These are phyloP conservation scores for Talaromyces atroroseus DNA, from an alignment of 2,329 filamentous ascomycete genomes.

Conservation along the genomic window DNA sequence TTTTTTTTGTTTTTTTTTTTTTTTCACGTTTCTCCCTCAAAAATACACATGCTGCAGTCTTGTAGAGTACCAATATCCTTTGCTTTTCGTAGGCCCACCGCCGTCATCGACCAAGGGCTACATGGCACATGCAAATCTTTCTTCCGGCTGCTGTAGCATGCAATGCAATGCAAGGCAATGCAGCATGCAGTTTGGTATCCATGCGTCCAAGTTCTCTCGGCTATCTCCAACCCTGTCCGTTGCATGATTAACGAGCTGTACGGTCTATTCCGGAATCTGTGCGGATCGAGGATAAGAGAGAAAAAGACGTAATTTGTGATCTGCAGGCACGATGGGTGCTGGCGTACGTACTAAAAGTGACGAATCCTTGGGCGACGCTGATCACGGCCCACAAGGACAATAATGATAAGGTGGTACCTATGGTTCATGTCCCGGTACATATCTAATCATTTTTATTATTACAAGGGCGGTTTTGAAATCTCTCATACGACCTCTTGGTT, in stretches of 20 bases:
- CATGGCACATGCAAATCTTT: background rate
- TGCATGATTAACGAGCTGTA: background rate
- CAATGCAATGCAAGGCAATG: constrained; percentile 2
- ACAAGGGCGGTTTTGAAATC: background rate
- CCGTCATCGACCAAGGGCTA: background rate
- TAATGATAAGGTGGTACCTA: background rate
- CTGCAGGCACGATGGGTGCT: constrained; percentile 8
- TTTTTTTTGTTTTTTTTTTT: background rate
- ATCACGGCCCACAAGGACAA: background rate
- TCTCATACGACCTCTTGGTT: background rate
- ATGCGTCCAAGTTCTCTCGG: background rate
- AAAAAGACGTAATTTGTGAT: background rate
- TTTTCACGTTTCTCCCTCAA: background rate
- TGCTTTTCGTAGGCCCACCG: background rate
- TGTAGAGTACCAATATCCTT: background rate
- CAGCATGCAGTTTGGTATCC: background rate
- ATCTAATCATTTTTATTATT: background rate
- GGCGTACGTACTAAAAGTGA: background rate
- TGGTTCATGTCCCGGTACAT: background rate
- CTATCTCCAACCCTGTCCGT: background rate
- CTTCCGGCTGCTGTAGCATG: background rate
- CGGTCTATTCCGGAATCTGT: background rate
- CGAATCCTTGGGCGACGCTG: background rate
- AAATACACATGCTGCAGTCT: too few species aligned
- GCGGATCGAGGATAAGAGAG: background rate